A percentile compares a stretch with the other conserved stretches of the same genome.
Evolutionary conservation across 169 alveolate genomes (phyloP).

Genomic region (Plasmodium billcollinsi): DNA sequence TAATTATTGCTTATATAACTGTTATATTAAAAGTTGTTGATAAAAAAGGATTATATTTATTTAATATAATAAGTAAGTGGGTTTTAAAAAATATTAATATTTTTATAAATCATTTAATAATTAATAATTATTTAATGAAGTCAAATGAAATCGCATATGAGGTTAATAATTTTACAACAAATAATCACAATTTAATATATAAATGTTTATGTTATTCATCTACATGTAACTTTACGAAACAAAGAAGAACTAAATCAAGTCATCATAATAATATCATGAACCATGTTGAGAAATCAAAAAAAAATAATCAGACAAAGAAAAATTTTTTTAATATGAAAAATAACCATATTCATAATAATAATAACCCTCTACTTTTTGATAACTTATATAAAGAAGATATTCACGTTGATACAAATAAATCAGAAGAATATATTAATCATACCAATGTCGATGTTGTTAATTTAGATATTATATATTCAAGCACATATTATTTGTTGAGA

Average conservation of each 20-base stretch:
- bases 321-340: background rate
- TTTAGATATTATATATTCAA: slow-evolving; percentile 24
- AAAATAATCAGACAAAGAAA: too few species aligned
- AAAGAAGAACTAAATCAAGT: background rate
- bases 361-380: background rate
- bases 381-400: background rate
- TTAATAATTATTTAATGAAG: slow-evolving; percentile 61
- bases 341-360: background rate
- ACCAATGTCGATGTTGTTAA: slow-evolving; percentile 25
- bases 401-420: background rate
- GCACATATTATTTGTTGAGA: slow-evolving; percentile 44
- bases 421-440: slow-evolving; percentile 58
- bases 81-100: slow-evolving; percentile 21
- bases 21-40: slow-evolving; percentile 59
- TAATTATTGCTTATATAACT: slow-evolving; percentile 38
- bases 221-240: slow-evolving; percentile 50
- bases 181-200: slow-evolving; percentile 42
- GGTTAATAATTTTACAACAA: slow-evolving; percentile 62
- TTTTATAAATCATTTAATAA: slow-evolving; percentile 36
- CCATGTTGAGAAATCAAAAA: too few species aligned
- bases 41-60: slow-evolving; percentile 46
- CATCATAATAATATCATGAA: too few species aligned
- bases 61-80: slow-evolving; percentile 57
- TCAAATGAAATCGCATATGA: slow-evolving; percentile 45
- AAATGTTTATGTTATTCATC: slow-evolving; percentile 60